These are phyloP conservation scores for Aspergillus fijiensis DNA, from an alignment of 2,329 filamentous ascomycete genomes.

Conservation along the genomic window DNA sequence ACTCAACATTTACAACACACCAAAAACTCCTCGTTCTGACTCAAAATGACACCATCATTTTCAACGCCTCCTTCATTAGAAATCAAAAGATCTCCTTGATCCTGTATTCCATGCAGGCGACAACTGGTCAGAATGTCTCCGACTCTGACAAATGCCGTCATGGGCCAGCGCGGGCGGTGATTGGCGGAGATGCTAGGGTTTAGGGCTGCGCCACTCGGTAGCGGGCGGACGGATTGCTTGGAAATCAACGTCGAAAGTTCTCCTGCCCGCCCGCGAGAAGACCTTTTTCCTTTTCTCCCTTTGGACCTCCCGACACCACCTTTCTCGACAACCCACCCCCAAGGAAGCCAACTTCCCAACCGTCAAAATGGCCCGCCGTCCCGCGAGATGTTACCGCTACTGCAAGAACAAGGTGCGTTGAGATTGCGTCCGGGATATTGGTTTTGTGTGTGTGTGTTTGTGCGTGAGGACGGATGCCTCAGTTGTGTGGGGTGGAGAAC, in stretches of 20 bases:
- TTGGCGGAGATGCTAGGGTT: constrained; percentile 39
- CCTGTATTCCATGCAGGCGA: background rate
- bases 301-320: constrained; percentile 33
- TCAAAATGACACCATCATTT: background rate
- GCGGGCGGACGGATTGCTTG: constrained; percentile 37
- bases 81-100: background rate
- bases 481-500: constrained; percentile 33
- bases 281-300: constrained; percentile 29
- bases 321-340: constrained; percentile 39
- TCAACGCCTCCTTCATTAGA: background rate
- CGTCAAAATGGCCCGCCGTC: constrained; percentile 98
- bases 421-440: constrained; percentile 13
- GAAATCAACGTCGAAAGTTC: constrained; percentile 42
- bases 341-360: constrained; percentile 53
- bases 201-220: constrained; percentile 46
- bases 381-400: constrained; percentile 99
- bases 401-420: constrained; percentile 99
- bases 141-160: constrained; percentile 26
- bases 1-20: background rate
- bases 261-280: constrained; percentile 22
- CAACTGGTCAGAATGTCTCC: constrained; percentile 10
- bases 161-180: constrained; percentile 16
- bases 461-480: constrained; percentile 15
- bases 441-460: constrained; percentile 27
- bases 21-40: background rate